Conservation (phyloP, 257 asterid species). For the Lithospermum erythrorhizon region DNA sequence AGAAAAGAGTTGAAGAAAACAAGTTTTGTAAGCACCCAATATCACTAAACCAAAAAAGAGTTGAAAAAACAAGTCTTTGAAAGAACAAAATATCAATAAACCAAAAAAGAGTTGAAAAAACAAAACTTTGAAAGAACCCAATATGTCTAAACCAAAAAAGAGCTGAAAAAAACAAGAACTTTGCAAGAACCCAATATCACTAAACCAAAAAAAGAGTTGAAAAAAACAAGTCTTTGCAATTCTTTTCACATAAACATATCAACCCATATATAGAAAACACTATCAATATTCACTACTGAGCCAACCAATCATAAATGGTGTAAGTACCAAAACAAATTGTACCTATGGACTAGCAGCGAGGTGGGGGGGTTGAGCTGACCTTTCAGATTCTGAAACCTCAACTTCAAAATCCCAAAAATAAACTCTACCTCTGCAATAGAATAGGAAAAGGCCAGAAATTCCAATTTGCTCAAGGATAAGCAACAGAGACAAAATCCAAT, state of each 20-base stretch:
- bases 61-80: neutral
- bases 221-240: neutral
- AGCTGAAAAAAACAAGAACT: constrained; percentile 1
- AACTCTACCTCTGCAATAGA: neutral
- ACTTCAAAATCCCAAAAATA: neutral
- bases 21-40: neutral
- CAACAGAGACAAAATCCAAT: neutral
- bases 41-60: neutral
- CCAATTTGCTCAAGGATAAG: neutral
- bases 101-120: neutral
- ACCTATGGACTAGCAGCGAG: too few species aligned
- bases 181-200: too few species aligned
- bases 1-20: too few species aligned
- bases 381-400: neutral
- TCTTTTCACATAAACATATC: neutral
- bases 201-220: too few species aligned
- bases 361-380: neutral
- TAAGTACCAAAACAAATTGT: too few species aligned
- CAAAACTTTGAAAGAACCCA: neutral
- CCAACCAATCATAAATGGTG: too few species aligned
- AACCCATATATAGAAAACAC: neutral
- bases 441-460: neutral
- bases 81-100: too few species aligned
- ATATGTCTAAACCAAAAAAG: neutral
- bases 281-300: neutral